Conservation (phyloP, 768 basidiomycete genomes). For the Kwoniella sp. region DNA sequence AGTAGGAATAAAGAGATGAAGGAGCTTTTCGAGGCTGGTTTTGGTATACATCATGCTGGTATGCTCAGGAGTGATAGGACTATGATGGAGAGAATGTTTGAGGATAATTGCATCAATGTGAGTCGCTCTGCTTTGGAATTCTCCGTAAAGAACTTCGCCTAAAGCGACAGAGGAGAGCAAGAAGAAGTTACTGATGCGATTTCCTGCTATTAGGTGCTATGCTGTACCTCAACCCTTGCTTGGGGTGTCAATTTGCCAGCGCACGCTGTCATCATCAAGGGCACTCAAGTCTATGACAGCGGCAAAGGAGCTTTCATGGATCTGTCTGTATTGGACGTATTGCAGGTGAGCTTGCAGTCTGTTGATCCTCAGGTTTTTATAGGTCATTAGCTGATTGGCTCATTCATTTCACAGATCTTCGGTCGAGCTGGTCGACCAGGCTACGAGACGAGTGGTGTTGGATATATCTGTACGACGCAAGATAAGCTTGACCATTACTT, state of each 20-base stretch:
- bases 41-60: slow-evolving; percentile 98
- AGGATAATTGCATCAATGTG: slow-evolving; percentile 87
- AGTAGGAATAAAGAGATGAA: slow-evolving; percentile 97
- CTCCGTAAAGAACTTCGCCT: not conserved
- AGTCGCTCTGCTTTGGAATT: not conserved
- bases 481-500: slow-evolving; percentile 92
- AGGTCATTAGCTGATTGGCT: not conserved
- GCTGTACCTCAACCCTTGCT: slow-evolving; percentile 95
- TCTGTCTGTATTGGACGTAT: slow-evolving; percentile 87
- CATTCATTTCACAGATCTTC: slow-evolving; percentile 66
- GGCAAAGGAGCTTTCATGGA: slow-evolving; percentile 86
- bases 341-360: slow-evolving; percentile 59
- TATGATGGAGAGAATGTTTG: slow-evolving; percentile 93
- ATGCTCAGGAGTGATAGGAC: slow-evolving; percentile 94
- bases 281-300: slow-evolving; percentile 94
- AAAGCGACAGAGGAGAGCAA: too few species aligned
- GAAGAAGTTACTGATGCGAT: not conserved
- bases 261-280: slow-evolving; percentile 96
- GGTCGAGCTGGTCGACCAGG: slow-evolving; percentile 80
- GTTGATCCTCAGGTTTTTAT: not conserved
- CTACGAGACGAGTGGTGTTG: slow-evolving; percentile 82
- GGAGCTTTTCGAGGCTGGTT: slow-evolving; percentile 83
- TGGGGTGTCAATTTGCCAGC: slow-evolving; percentile 99
- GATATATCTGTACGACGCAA: slow-evolving; percentile 91
- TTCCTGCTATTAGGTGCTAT: slow-evolving; percentile 69